Conservation (phyloP, 345 rosid genomes). For the Excoecaria cochinchinensis region DNA sequence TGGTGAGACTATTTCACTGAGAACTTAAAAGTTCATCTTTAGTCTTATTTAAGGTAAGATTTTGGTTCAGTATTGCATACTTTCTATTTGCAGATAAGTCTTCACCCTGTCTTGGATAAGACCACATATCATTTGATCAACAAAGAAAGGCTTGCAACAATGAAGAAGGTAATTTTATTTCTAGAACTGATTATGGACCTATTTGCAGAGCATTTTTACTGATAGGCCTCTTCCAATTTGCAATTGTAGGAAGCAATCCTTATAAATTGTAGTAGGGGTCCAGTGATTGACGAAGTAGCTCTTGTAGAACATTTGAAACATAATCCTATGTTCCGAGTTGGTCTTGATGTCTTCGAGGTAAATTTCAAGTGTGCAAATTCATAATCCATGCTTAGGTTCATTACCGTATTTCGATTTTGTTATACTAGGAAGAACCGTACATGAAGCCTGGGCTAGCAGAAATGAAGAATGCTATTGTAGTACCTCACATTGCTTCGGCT, state of each 20-base stretch:
- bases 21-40: background rate
- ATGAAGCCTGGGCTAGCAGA: constrained; percentile 98
- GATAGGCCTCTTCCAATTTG: background rate
- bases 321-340: constrained; percentile 95
- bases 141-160: constrained; percentile 81
- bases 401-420: background rate
- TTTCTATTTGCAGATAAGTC: constrained; percentile 70
- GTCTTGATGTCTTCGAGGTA: constrained; percentile 99
- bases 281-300: constrained; percentile 88
- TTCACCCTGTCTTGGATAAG: constrained; percentile 89
- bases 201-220: background rate
- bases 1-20: constrained; percentile 44
- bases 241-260: constrained; percentile 81
- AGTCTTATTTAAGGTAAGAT: background rate
- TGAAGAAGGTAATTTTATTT: constrained; percentile 70
- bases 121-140: constrained; percentile 94
- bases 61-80: constrained; percentile 11
- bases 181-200: background rate
- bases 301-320: constrained; percentile 80
- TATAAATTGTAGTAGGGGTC: constrained; percentile 94
- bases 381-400: background rate
- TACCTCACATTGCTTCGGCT: constrained; percentile 97
- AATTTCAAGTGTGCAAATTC: background rate
- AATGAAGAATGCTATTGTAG: constrained; percentile 83
- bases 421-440: constrained; percentile 80